Percentiles rank a stretch among this genome's conserved stretches.
phyloP scores from a whole-genome alignment of 2,329 filamentous ascomycete genomes.

The Colletotrichum theobromicola region DNA sequence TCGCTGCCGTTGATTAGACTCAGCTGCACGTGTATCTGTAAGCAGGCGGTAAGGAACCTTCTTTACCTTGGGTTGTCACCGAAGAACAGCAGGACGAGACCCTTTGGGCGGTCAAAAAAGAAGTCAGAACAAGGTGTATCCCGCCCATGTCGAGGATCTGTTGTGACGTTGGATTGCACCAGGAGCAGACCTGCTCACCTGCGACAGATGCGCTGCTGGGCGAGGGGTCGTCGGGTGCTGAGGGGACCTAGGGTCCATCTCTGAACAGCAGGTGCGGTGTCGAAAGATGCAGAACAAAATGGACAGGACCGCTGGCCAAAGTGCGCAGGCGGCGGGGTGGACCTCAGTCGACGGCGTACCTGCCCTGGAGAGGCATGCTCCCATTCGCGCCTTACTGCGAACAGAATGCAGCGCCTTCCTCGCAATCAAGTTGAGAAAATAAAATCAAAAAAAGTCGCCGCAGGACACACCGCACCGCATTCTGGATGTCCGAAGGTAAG shows the following conservation, averaged over 20 bases:
- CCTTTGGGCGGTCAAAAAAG: not conserved
- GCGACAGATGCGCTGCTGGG: not conserved
- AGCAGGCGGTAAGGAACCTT: not conserved
- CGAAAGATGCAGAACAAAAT: not conserved
- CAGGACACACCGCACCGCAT: not conserved
- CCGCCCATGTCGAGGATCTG: constrained; percentile 9
- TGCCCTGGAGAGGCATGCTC: not conserved
- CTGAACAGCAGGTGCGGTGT: not conserved
- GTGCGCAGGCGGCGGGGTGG: constrained; percentile 4
- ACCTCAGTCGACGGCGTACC: not conserved
- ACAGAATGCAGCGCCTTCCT: not conserved
- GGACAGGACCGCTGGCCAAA: not conserved
- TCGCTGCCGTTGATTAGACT: constrained; percentile 1
- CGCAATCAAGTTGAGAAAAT: not conserved
- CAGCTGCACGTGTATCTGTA: not conserved
- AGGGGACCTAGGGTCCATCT: not conserved
- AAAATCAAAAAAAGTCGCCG: not conserved
- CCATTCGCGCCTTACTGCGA: not conserved
- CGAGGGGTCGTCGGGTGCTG: not conserved
- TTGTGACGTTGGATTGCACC: not conserved
- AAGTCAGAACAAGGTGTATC: not conserved
- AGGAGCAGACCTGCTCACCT: constrained; percentile 14
- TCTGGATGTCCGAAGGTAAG: not conserved
- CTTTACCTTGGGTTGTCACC: not conserved
- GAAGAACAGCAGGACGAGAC: not conserved